Conservation (phyloP, 805 yeast species). For the Wickerhamiella kurtzmanii region DNA sequence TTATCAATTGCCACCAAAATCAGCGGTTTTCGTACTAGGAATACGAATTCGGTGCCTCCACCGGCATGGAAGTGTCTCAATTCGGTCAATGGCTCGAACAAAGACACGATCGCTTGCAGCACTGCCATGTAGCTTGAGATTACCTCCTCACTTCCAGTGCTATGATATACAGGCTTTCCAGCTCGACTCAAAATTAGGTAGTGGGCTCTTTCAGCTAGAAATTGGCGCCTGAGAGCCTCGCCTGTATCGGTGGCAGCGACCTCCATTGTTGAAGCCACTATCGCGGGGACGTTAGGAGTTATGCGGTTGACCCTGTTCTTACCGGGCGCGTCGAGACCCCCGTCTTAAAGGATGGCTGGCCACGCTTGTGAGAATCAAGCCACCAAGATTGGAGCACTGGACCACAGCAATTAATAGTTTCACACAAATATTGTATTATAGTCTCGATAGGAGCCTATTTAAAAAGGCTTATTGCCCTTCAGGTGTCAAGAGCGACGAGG, state of each 20-base stretch:
- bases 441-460: too few relatives aligned
- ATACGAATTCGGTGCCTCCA: conserved; percentile 37
- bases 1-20: conserved; percentile 51
- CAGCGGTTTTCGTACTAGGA: conserved; percentile 53
- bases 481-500: too few relatives aligned
- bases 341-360: too few relatives aligned
- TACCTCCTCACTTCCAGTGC: conserved; percentile 14
- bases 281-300: not conserved
- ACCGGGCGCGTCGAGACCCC: too few relatives aligned
- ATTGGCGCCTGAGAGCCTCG: not conserved
- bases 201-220: conserved; percentile 3
- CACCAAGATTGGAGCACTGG: too few relatives aligned
- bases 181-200: conserved; percentile 17
- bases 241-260: not conserved
- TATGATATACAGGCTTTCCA: conserved; percentile 21
- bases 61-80: conserved; percentile 37
- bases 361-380: too few relatives aligned
- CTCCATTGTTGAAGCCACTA: not conserved
- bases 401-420: too few relatives aligned
- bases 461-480: too few relatives aligned
- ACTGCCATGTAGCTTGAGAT: conserved; percentile 18
- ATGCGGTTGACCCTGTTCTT: not conserved
- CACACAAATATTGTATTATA: too few relatives aligned
- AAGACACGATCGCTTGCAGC: conserved; percentile 19
- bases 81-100: conserved; percentile 14